phyloP scores from a whole-genome alignment of 2,329 filamentous ascomycete genomes.

The Dactylellina parvicollis region DNA sequence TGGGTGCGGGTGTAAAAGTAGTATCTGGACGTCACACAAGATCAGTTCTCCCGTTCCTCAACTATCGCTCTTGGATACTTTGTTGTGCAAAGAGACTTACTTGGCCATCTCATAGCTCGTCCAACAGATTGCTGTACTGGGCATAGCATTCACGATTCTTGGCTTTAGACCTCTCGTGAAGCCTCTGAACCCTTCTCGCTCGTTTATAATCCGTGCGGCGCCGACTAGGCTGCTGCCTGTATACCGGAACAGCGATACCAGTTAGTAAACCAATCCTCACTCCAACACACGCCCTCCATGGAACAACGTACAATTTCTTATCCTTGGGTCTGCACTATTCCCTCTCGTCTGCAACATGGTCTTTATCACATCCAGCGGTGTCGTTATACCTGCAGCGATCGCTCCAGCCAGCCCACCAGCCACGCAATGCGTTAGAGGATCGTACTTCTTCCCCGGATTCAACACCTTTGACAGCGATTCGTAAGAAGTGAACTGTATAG shows the following conservation, averaged over 20 bases:
- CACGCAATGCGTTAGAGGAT: slow-evolving; percentile 91
- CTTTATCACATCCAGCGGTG: slow-evolving; percentile 97
- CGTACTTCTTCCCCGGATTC: slow-evolving; percentile 86
- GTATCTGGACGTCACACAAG: slow-evolving; percentile 5
- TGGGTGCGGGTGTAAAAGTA: slow-evolving; percentile 22
- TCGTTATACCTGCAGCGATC: slow-evolving; percentile 91
- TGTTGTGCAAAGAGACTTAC: slow-evolving; percentile 38
- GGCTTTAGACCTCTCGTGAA: slow-evolving; percentile 95
- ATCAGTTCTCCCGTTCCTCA: too few species aligned
- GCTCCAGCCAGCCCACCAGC: slow-evolving; percentile 93
- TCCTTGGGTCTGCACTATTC: slow-evolving; percentile 79
- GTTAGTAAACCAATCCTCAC: background rate
- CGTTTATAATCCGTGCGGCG: slow-evolving; percentile 82
- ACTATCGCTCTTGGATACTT: too few species aligned
- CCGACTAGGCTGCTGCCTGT: slow-evolving; percentile 79
- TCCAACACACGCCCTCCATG: background rate
- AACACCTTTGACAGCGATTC: slow-evolving; percentile 94
- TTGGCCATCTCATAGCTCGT: slow-evolving; percentile 59
- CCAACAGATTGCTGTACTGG: slow-evolving; percentile 98
- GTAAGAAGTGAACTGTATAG: slow-evolving; percentile 96
- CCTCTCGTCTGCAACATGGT: slow-evolving; percentile 95
- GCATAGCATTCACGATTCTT: slow-evolving; percentile 94
- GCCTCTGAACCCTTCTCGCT: slow-evolving; percentile 81
- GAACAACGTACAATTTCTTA: slow-evolving; percentile 68
- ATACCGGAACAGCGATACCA: background rate